A percentile compares a stretch with the other conserved stretches of the same genome.
These are phyloP conservation scores for Chalciporus sphaerocephalus DNA, from an alignment of 768 basidiomycete genomes.

Conservation along the genomic window DNA sequence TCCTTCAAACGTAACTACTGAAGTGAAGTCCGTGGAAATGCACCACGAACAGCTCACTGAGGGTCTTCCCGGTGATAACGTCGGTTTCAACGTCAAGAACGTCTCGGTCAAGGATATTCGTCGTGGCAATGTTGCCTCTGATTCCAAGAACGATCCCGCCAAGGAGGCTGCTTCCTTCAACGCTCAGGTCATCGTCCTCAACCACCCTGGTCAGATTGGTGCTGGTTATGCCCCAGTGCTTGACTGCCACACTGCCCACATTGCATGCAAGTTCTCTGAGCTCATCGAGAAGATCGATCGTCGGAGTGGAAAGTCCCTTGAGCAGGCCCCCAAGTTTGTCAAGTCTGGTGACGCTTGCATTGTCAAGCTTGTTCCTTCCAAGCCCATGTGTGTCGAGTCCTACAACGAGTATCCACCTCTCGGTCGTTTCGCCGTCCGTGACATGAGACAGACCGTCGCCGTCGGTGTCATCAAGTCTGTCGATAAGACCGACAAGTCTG, in stretches of 20 bases:
- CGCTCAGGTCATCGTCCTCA: conserved; percentile 99
- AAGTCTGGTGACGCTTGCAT: conserved; percentile 99
- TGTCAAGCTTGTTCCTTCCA: conserved; percentile 92
- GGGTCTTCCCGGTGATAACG: conserved; percentile 98
- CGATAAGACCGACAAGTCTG: conserved; percentile 86
- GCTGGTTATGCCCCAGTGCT: conserved; percentile 98
- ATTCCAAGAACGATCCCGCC: conserved; percentile 99
- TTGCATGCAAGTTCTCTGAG: conserved; percentile 98
- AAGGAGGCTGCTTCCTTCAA: conserved; percentile 99
- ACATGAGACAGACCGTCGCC: conserved; percentile 99
- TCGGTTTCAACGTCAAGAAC: conserved; percentile 99
- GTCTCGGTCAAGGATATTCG: conserved; percentile 99
- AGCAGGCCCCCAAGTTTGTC: conserved; percentile 90
- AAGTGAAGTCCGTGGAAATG: conserved; percentile 99
- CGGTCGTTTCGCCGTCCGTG: conserved; percentile 98
- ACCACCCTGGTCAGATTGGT: conserved; percentile 99
- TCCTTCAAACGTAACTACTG: conserved; percentile 97
- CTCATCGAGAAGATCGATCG: conserved; percentile 99
- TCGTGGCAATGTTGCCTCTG: conserved; percentile 98
- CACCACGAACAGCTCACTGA: conserved; percentile 96
- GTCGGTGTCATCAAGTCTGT: conserved; percentile 99
- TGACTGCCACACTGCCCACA: conserved; percentile 99
- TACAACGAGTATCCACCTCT: conserved; percentile 99
- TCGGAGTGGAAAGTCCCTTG: conserved; percentile 91
- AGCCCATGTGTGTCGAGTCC: conserved; percentile 93